These are phyloP conservation scores for Lachancea sp. DNA, from an alignment of 805 yeast species.

Conservation along the genomic window DNA sequence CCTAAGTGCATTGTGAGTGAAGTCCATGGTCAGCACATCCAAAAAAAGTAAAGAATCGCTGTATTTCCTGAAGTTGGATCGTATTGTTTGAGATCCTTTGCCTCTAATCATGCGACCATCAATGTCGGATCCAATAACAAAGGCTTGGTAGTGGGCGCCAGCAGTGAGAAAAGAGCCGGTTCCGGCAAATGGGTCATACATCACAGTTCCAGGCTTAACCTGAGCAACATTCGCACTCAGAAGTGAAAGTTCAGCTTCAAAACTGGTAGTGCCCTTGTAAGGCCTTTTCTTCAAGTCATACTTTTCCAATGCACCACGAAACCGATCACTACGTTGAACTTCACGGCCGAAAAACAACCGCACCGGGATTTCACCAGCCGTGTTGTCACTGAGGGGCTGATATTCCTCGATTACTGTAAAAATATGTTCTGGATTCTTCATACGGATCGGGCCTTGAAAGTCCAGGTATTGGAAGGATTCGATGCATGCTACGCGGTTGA, in stretches of 20 bases:
- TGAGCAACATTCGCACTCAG: conserved; percentile 85
- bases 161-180: conserved; percentile 93
- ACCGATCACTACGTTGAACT: conserved; percentile 56
- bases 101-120: conserved; percentile 79
- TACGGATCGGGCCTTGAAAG: conserved; percentile 67
- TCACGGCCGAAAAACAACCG: conserved; percentile 71
- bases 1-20: conserved; percentile 83
- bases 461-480: conserved; percentile 66
- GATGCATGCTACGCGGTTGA: conserved; percentile 49
- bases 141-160: conserved; percentile 77
- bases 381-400: conserved; percentile 38
- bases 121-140: conserved; percentile 82
- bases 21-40: conserved; percentile 87
- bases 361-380: conserved; percentile 44
- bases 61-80: conserved; percentile 71
- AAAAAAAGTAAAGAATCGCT: conserved; percentile 49
- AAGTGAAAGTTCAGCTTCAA: conserved; percentile 87
- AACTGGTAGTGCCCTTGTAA: conserved; percentile 93
- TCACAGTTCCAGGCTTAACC: conserved; percentile 53
- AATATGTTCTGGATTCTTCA: conserved; percentile 68
- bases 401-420: conserved; percentile 77
- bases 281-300: conserved; percentile 77
- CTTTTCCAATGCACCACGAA: conserved; percentile 58
- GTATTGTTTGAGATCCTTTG: conserved; percentile 41
- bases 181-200: conserved; percentile 94